Percentiles rank a stretch among this genome's conserved stretches.
These are phyloP conservation scores for Cornus kousa DNA, from an alignment of 148 eudicot genomes.

Conservation along the genomic window DNA sequence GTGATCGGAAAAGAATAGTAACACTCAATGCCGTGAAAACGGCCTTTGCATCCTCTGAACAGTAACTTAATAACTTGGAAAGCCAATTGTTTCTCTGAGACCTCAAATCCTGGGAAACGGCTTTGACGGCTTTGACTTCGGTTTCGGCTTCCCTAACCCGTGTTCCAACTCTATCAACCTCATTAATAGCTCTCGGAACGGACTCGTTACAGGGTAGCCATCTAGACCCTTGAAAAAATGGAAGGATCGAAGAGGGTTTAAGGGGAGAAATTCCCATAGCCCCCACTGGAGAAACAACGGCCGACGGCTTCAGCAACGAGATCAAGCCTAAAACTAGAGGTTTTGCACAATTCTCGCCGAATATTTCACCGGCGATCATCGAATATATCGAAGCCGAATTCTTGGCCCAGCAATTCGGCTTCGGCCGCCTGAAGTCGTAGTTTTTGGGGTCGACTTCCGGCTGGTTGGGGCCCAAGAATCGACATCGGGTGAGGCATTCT, in stretches of 20 bases:
- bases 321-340: constrained; percentile 43
- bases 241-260: constrained; percentile 45
- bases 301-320: constrained; percentile 46
- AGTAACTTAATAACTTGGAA: constrained; percentile 39
- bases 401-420: constrained; percentile 3
- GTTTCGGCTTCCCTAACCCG: constrained; percentile 1
- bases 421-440: constrained; percentile 22
- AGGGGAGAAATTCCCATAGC: constrained; percentile 50
- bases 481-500: constrained; percentile 40
- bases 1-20: constrained; percentile 53
- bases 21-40: constrained; percentile 79
- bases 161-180: constrained; percentile 46
- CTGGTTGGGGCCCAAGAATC: constrained; percentile 11
- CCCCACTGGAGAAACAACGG: constrained; percentile 20
- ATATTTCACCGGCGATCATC: constrained; percentile 38
- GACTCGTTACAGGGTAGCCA: constrained; percentile 73
- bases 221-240: constrained; percentile 61
- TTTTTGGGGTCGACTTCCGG: constrained; percentile 23
- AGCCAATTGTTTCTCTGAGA: constrained; percentile 38
- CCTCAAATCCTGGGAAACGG: not conserved
- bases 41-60: constrained; percentile 80
- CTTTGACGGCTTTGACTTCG: not conserved
- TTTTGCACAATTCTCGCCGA: constrained; percentile 23
- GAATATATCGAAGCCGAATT: constrained; percentile 27
- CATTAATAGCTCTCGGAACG: constrained; percentile 11